These are phyloP conservation scores for Tetracladium marchalianum DNA, from an alignment of 495 filamentous ascomycete genomes.

Conservation along the genomic window DNA sequence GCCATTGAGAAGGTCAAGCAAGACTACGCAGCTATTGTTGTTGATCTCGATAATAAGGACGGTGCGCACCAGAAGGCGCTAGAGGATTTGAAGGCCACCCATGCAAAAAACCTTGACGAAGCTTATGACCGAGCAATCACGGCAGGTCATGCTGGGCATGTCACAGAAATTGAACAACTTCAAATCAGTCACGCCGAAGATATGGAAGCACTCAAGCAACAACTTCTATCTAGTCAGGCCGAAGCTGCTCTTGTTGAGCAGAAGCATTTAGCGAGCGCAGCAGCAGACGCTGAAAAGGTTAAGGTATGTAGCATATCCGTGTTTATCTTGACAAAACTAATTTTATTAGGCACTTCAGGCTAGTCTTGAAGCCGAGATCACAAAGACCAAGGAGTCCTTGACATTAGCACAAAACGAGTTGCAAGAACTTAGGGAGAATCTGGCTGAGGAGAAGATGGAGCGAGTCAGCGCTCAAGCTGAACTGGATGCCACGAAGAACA, in stretches of 20 bases:
- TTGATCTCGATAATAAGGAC: conserved; percentile 24
- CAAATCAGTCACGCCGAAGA: conserved; percentile 29
- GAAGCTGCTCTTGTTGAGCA: conserved; percentile 1
- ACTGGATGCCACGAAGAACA: conserved; percentile 38
- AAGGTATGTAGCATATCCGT: conserved; percentile 13
- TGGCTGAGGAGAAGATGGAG: conserved; percentile 44
- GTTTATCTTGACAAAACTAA: conserved; percentile 9
- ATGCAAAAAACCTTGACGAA: conserved; percentile 33
- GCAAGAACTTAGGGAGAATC: conserved; percentile 33
- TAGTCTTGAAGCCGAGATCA: conserved; percentile 11
- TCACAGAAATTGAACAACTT: conserved; percentile 38
- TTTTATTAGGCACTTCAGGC: conserved; percentile 7
- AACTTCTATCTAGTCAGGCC: conserved; percentile 21
- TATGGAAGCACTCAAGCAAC: conserved; percentile 31
- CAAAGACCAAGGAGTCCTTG: conserved; percentile 24
- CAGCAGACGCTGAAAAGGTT: conserved; percentile 6
- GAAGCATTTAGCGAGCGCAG: not conserved
- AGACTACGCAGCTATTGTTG: conserved; percentile 30
- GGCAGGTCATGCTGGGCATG: conserved; percentile 23
- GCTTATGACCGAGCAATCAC: conserved; percentile 21
- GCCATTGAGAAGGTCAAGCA: conserved; percentile 35
- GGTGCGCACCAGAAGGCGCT: conserved; percentile 22
- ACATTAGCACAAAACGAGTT: conserved; percentile 30
- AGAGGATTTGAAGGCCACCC: conserved; percentile 27
- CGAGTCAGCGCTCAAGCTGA: conserved; percentile 44